Conservation (phyloP, 805 yeast species). For the Clavispora carvajalis region DNA sequence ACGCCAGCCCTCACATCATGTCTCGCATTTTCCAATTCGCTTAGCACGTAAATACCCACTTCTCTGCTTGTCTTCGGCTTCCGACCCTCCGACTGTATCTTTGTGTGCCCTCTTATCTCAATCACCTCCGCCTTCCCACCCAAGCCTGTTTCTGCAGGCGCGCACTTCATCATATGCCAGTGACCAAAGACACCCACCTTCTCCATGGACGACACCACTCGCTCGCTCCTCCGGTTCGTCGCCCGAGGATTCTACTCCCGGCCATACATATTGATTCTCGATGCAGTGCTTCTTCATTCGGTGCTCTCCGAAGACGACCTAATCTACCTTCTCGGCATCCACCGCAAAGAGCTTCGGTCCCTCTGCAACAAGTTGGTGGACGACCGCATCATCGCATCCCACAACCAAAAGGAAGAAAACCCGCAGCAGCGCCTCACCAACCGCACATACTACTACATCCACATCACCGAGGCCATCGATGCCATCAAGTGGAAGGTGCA, state of each 20-base stretch:
- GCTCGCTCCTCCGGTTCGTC: constrained; percentile 66
- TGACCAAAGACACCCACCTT: too few relatives aligned
- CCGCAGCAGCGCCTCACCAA: constrained; percentile 62
- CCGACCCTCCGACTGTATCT: too few relatives aligned
- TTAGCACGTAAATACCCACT: too few relatives aligned
- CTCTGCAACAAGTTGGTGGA: constrained; percentile 77
- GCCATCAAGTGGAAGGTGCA: constrained; percentile 96
- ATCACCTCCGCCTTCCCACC: too few relatives aligned
- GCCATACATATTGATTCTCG: constrained; percentile 77
- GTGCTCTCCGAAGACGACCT: constrained; percentile 92
- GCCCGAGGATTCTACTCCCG: constrained; percentile 83
- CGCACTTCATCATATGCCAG: too few relatives aligned
- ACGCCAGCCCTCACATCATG: too few relatives aligned
- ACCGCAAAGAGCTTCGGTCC: constrained; percentile 80
- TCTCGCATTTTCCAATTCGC: too few relatives aligned
- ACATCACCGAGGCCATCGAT: constrained; percentile 89
- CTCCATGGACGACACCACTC: constrained; percentile 39
- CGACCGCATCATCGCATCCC: constrained; percentile 70
- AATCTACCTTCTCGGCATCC: constrained; percentile 72
- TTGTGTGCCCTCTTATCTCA: too few relatives aligned
- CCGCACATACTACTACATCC: constrained; percentile 81
- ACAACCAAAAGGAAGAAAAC: constrained; percentile 59
- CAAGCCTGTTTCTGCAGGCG: too few relatives aligned
- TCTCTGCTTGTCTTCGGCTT: too few relatives aligned
- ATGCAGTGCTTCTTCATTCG: constrained; percentile 81